These are phyloP conservation scores for Cladosporium sphaerospermum DNA, from an alignment of 2,329 filamentous ascomycete genomes.

Conservation along the genomic window DNA sequence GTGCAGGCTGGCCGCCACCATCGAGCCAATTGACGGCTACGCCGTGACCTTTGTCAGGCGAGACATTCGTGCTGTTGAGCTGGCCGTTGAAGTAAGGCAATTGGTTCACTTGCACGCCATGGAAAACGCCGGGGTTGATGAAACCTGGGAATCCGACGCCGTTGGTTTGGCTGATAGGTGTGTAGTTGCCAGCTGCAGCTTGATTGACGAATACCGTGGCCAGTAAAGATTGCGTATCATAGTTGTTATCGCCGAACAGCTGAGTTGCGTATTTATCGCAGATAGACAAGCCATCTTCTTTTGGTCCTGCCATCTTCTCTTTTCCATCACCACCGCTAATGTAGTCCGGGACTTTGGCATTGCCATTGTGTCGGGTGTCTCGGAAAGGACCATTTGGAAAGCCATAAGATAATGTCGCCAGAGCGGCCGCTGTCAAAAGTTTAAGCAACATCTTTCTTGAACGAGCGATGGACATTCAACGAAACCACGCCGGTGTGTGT, in stretches of 20 bases:
- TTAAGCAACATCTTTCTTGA: no score
- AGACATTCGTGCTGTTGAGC: conserved; percentile 48
- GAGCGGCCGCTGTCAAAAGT: no score
- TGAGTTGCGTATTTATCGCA: conserved; percentile 60
- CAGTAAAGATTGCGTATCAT: conserved; percentile 45
- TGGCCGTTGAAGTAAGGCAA: conserved; percentile 54
- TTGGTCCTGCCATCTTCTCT: no score
- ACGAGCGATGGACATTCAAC: no score
- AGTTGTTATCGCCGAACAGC: conserved; percentile 54
- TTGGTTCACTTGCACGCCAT: conserved; percentile 50
- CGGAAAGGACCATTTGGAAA: no score
- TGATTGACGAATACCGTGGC: conserved; percentile 54
- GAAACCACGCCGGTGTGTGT: no score
- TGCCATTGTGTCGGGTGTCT: no score
- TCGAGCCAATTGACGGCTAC: conserved; percentile 56
- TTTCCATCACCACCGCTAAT: no score
- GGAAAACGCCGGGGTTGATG: conserved; percentile 44
- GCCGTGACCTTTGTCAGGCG: conserved; percentile 36
- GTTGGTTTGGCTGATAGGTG: conserved; percentile 27
- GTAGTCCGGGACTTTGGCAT: no score
- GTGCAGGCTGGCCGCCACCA: conserved; percentile 50
- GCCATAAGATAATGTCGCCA: no score
- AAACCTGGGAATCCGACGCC: conserved; percentile 46
- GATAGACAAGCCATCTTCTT: conserved; percentile 28
- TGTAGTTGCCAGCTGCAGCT: conserved; percentile 57